These are phyloP conservation scores for Datisca glomerata DNA, from an alignment of 306 rosid species.

Conservation along the genomic window DNA sequence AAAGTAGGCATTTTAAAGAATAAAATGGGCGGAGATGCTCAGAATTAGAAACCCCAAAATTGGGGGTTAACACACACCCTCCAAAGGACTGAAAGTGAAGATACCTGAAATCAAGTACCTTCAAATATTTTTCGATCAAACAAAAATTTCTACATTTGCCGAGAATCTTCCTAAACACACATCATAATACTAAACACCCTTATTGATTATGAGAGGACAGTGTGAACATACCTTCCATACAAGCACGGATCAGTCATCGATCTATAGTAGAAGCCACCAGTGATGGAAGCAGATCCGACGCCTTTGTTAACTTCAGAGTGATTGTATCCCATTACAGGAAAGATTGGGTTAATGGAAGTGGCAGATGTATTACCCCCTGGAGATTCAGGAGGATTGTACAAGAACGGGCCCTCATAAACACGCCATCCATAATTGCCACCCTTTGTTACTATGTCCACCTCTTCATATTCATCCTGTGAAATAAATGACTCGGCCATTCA, in stretches of 20 bases:
- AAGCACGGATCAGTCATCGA: conserved; percentile 83
- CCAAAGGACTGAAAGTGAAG: too few relatives aligned
- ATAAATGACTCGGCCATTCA: neutral
- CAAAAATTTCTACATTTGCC: too few relatives aligned
- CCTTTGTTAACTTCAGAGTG: conserved; percentile 62
- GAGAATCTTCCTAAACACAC: too few relatives aligned
- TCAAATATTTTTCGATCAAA: too few relatives aligned
- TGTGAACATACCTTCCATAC: conserved; percentile 73
- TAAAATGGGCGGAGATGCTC: too few relatives aligned
- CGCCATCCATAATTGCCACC: conserved; percentile 98
- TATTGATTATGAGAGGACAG: too few relatives aligned
- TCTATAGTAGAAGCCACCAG: conserved; percentile 78
- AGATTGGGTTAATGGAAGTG: conserved; percentile 40
- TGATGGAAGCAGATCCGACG: conserved; percentile 79
- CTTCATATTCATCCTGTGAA: conserved; percentile 69
- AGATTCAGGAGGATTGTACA: conserved; percentile 23
- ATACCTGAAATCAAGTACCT: too few relatives aligned
- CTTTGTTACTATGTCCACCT: conserved; percentile 80
- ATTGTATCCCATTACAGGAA: conserved; percentile 68
- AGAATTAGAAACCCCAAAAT: too few relatives aligned
- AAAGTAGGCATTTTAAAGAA: too few relatives aligned
- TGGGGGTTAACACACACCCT: too few relatives aligned
- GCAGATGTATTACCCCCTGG: conserved; percentile 47
- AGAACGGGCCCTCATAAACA: conserved; percentile 62
- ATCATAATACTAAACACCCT: too few relatives aligned